Conservation (phyloP, 2,329 filamentous ascomycete species). For the Fusarium tupiense region DNA sequence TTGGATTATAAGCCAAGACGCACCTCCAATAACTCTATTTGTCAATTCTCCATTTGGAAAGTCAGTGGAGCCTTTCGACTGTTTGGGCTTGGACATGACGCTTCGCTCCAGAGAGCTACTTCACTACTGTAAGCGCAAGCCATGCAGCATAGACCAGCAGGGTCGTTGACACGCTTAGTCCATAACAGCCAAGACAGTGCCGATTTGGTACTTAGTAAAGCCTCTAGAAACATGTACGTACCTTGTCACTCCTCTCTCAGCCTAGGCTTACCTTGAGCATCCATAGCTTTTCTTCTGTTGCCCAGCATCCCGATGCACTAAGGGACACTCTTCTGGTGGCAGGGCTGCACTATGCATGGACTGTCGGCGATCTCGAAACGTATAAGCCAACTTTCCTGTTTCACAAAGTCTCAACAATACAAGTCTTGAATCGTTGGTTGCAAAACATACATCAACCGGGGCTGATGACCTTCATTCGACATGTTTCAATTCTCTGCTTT, state of each 20-base stretch:
- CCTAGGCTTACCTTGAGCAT: fast-evolving
- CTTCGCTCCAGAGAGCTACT: constrained; percentile 37
- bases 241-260: fast-evolving
- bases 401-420: constrained; percentile 35
- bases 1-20: constrained; percentile 14
- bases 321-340: constrained; percentile 35
- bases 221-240: constrained; percentile 13
- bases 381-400: constrained; percentile 37
- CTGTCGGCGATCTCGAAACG: constrained; percentile 17
- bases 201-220: constrained; percentile 1
- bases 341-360: constrained; percentile 38
- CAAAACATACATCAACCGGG: neutral
- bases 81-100: constrained; percentile 35
- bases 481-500: constrained; percentile 34
- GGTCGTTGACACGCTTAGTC: constrained; percentile 1
- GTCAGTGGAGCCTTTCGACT: constrained; percentile 34
- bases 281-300: constrained; percentile 18
- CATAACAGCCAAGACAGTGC: constrained; percentile 21
- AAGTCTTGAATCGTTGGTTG: constrained; percentile 30
- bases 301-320: constrained; percentile 32
- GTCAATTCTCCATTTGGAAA: neutral
- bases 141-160: too few relatives aligned
- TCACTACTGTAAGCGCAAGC: constrained; percentile 35
- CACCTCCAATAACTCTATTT: neutral
- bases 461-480: constrained; percentile 30